Base-by-base conservation (phyloP, 208 protist species). In the Leishmania mexicana region DNA sequence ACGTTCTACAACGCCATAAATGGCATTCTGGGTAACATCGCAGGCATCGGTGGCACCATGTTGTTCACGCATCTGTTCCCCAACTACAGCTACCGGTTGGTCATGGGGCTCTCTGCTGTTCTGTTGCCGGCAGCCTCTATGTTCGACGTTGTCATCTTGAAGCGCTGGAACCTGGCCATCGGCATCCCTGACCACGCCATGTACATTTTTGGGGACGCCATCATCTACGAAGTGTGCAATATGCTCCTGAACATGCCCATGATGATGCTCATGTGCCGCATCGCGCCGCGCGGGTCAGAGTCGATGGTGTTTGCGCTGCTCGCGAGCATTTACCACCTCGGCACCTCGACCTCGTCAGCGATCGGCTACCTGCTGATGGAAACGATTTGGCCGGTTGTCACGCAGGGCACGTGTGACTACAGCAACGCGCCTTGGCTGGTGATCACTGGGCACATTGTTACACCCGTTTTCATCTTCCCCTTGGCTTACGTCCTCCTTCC, bases 261-360 rank as follows among this genome's bases (percentile, higher is more conserved):
- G 68, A 79, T 95, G 21, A 81, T 98, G 67, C 85, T 98, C 51
- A 93, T 94, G 78, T 92, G 92, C 7, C 94, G 92, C 53, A 83
- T 98, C 24, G 96, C 93, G 74, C 94, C 95, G n/a, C 88, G 89
- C n/a, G 93, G 92, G 1, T 87, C 92, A 40, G 95, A 98, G 84
- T 81, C 85, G 38, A 97, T 95, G 82, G 89, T 95, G 68, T 93
- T 92, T 42, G 91, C 95, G 19, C 81, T 97, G 17, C 82, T 98
- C 19, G 93, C 88, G 10, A 93, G 93, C 17, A 93, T 94, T 64
- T 78, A 91, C 31, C 90, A 93, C 78, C 84, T 96, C 68, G 95
- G 93, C 28, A 53, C 47, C 31, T 86, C 84, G 38, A 82, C 92
- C 3, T 84, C 90, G 10, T 73, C 65, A 40, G 81, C 85, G 2